These are phyloP conservation scores for Daldinia loculata DNA, from an alignment of 495 filamentous ascomycete species.

Conservation along the genomic window DNA sequence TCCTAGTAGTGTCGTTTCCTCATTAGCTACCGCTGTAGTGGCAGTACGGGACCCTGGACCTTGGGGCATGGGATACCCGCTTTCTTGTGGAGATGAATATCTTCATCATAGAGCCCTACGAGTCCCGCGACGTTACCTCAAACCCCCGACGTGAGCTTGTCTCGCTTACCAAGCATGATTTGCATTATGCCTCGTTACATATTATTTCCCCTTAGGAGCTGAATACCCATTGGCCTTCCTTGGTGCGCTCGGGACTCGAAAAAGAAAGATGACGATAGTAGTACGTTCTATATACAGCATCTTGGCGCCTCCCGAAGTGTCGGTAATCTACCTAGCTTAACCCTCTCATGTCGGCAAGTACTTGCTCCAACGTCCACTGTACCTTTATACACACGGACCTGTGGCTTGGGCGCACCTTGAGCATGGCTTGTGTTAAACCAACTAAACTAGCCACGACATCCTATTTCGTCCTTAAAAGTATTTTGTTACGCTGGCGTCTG, in stretches of 20 bases:
- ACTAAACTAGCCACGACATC: constrained; percentile 23
- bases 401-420: constrained; percentile 27
- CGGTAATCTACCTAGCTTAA: constrained; percentile 13
- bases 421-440: constrained; percentile 19
- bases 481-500: constrained; percentile 18
- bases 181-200: constrained; percentile 11
- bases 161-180: constrained; percentile 15
- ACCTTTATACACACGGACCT: constrained; percentile 15
- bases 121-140: constrained; percentile 27
- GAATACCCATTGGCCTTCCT: not conserved
- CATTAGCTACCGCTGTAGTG: constrained; percentile 33
- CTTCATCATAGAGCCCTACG: constrained; percentile 32
- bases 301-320: constrained; percentile 20
- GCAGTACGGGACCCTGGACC: constrained; percentile 21
- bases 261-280: constrained; percentile 11
- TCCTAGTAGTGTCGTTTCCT: constrained; percentile 20
- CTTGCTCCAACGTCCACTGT: constrained; percentile 1
- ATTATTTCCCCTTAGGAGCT: not conserved
- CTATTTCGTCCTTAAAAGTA: not conserved
- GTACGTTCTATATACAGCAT: constrained; percentile 11
- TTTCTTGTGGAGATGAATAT: constrained; percentile 32
- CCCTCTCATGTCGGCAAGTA: constrained; percentile 7
- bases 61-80: constrained; percentile 34
- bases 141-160: constrained; percentile 21
- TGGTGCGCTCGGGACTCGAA: constrained; percentile 1